Conservation (phyloP, 768 basidiomycete genomes). For the Leccinum arenicola region DNA sequence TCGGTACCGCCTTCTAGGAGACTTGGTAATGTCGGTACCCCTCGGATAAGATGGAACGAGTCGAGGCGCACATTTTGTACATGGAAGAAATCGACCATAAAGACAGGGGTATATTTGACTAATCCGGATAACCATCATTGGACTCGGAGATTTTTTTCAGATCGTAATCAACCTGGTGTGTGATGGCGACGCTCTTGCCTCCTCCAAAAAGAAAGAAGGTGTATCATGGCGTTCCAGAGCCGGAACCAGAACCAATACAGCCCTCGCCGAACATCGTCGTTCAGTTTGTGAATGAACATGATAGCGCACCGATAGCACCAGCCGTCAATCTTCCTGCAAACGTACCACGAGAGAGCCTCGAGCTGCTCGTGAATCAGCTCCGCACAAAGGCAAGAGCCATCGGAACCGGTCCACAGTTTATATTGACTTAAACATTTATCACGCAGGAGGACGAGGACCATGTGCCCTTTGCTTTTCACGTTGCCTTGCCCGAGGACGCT, state of each 20-base stretch:
- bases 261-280: conserved; percentile 75
- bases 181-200: conserved; percentile 82
- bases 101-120: background rate
- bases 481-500: conserved; percentile 61
- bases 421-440: background rate
- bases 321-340: conserved; percentile 89
- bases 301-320: conserved; percentile 79
- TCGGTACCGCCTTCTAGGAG: background rate
- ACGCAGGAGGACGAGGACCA: conserved; percentile 68
- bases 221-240: conserved; percentile 71
- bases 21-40: background rate
- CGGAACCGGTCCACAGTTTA: background rate
- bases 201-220: conserved; percentile 88
- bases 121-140: background rate
- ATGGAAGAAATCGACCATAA: background rate
- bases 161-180: background rate
- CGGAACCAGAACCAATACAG: conserved; percentile 47
- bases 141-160: background rate
- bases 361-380: conserved; percentile 87
- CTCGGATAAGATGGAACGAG: too few relatives aligned
- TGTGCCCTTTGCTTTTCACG: conserved; percentile 89
- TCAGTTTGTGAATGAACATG: conserved; percentile 89
- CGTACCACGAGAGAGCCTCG: conserved; percentile 77
- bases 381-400: conserved; percentile 65
- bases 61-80: too few relatives aligned